phyloP scores from a whole-genome alignment of 2,329 filamentous ascomycete species.

The Cryphonectria japonica region DNA sequence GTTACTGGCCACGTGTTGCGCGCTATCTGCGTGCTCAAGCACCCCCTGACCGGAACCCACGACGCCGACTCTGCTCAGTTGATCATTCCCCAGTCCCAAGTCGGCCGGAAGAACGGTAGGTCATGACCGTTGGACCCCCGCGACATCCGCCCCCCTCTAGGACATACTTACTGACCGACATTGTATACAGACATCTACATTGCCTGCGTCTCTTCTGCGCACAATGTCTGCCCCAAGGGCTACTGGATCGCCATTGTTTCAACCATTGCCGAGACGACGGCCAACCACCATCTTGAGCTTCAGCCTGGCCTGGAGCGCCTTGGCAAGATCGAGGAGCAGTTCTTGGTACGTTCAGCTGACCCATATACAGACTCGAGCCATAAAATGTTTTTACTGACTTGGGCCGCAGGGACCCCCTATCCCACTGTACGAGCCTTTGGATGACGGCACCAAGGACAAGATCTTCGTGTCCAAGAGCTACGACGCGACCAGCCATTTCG shows the following conservation, averaged over 20 bases:
- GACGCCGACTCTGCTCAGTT: constrained; percentile 89
- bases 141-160: background rate
- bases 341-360: constrained; percentile 65
- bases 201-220: constrained; percentile 90
- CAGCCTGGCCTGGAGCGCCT: constrained; percentile 90
- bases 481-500: constrained; percentile 96
- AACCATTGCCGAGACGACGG: constrained; percentile 88
- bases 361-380: constrained; percentile 32
- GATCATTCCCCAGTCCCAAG: constrained; percentile 97
- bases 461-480: constrained; percentile 99
- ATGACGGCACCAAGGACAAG: constrained; percentile 81
- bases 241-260: constrained; percentile 99
- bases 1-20: constrained; percentile 89
- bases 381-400: constrained; percentile 39
- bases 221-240: constrained; percentile 98
- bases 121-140: constrained; percentile 11
- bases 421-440: constrained; percentile 88
- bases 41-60: constrained; percentile 88
- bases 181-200: constrained; percentile 81
- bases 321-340: constrained; percentile 93
- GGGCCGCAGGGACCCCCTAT: constrained; percentile 68
- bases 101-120: constrained; percentile 93
- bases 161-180: constrained; percentile 24
- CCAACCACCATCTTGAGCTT: constrained; percentile 96
- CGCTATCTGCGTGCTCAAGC: constrained; percentile 96